These are phyloP conservation scores for Erythrobasidium yunnanense DNA, from an alignment of 768 basidiomycete species.

Conservation along the genomic window DNA sequence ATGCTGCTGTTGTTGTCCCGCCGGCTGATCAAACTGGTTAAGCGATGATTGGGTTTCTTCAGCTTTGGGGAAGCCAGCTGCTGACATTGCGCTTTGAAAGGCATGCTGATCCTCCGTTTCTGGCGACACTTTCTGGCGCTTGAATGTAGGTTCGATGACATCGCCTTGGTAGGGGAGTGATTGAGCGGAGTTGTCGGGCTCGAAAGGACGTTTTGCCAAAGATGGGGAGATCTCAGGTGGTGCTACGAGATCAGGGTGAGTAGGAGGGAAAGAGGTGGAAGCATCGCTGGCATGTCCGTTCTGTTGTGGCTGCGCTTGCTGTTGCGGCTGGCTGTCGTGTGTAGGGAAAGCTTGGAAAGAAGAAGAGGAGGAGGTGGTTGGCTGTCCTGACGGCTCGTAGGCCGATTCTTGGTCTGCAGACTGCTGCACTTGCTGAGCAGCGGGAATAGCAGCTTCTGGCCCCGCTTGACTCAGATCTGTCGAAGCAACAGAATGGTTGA, in stretches of 20 bases:
- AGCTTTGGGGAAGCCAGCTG: too few species aligned
- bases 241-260: not conserved
- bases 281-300: too few species aligned
- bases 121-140: conserved; percentile 16
- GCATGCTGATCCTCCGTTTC: not conserved
- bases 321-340: too few species aligned
- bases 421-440: too few species aligned
- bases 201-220: conserved; percentile 13
- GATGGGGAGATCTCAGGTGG: conserved; percentile 1
- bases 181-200: not conserved
- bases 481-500: conserved; percentile 1
- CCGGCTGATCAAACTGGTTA: not conserved
- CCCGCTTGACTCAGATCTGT: conserved; percentile 1
- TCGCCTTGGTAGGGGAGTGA: not conserved
- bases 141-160: not conserved
- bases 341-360: not conserved
- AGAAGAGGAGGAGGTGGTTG: not conserved
- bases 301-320: too few species aligned
- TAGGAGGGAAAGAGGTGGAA: not conserved
- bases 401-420: too few species aligned
- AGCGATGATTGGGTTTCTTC: too few species aligned
- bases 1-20: not conserved
- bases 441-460: too few species aligned
- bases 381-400: not conserved
- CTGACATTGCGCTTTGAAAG: not conserved